These are phyloP conservation scores for Suillus decipiens DNA, from an alignment of 768 basidiomycete genomes.

Conservation along the genomic window DNA sequence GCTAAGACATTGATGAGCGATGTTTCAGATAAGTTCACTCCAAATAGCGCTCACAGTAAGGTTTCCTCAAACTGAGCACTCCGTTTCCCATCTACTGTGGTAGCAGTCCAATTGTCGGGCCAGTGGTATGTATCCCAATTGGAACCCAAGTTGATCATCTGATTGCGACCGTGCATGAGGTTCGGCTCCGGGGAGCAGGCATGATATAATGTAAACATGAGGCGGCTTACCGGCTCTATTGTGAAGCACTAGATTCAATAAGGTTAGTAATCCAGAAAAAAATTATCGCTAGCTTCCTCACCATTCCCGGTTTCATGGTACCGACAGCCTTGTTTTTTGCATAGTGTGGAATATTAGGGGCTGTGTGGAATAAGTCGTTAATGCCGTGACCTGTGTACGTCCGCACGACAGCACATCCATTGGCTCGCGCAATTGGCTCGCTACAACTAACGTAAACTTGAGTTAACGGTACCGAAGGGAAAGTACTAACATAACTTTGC, in stretches of 20 bases:
- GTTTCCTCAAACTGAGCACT: conserved; percentile 99
- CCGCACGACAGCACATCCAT: conserved; percentile 88
- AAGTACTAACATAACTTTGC: conserved; percentile 76
- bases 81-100: conserved; percentile 84
- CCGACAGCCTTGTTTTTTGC: conserved; percentile 93
- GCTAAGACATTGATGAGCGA: conserved; percentile 39
- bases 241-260: conserved; percentile 55
- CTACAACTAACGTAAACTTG: conserved; percentile 38
- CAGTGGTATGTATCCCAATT: conserved; percentile 80
- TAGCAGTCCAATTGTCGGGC: conserved; percentile 97
- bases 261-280: background rate
- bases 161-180: conserved; percentile 18
- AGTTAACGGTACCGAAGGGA: conserved; percentile 1
- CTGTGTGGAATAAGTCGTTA: conserved; percentile 80
- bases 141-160: conserved; percentile 93
- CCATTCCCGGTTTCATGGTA: conserved; percentile 93
- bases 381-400: conserved; percentile 92
- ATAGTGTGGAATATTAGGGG: conserved; percentile 93
- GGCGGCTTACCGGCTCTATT: conserved; percentile 68
- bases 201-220: conserved; percentile 7
- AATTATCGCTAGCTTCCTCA: conserved; percentile 36
- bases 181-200: conserved; percentile 3
- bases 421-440: conserved; percentile 81
- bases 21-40: background rate
- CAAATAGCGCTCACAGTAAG: conserved; percentile 64